A percentile compares a stretch with the other conserved stretches of the same genome.
Conservation (phyloP, 805 yeast species). For the Kluyveromyces nonfermentans region DNA sequence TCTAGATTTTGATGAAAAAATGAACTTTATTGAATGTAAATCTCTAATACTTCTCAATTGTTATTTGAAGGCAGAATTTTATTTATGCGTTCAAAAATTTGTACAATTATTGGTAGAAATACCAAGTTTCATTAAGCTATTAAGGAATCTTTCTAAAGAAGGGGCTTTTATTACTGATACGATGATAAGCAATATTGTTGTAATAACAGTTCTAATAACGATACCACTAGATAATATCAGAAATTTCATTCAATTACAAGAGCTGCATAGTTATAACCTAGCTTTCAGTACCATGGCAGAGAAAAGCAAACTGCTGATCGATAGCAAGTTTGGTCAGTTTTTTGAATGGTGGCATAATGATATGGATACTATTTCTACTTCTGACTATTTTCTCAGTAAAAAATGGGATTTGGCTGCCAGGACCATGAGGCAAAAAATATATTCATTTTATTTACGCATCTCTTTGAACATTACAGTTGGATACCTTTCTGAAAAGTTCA, state of each 20-base stretch:
- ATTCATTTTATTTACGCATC: constrained; percentile 22
- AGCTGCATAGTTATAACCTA: constrained; percentile 9
- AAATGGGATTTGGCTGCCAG: constrained; percentile 14
- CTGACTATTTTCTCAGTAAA: constrained; percentile 13
- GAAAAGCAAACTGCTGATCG: constrained; percentile 14
- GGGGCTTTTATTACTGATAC: background rate
- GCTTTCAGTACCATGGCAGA: constrained; percentile 9
- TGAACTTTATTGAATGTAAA: constrained; percentile 1
- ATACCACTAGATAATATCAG: constrained; percentile 23
- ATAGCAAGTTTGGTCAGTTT: constrained; percentile 18
- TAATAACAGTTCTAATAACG: constrained; percentile 17
- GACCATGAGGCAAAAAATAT: constrained; percentile 21
- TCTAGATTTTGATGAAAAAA: background rate
- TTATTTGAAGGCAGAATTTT: constrained; percentile 1
- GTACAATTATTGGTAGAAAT: background rate
- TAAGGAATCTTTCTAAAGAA: background rate
- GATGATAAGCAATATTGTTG: constrained; percentile 4
- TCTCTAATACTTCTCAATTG: background rate
- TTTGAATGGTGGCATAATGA: constrained; percentile 19
- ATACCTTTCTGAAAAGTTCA: constrained; percentile 19
- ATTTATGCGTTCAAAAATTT: constrained; percentile 1
- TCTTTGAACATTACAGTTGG: constrained; percentile 15
- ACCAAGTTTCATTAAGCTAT: background rate
- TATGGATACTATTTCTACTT: constrained; percentile 8
- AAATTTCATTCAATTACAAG: constrained; percentile 16